Base-by-base conservation (phyloP, 495 filamentous ascomycete species). In the Lophiotrema nucula region DNA sequence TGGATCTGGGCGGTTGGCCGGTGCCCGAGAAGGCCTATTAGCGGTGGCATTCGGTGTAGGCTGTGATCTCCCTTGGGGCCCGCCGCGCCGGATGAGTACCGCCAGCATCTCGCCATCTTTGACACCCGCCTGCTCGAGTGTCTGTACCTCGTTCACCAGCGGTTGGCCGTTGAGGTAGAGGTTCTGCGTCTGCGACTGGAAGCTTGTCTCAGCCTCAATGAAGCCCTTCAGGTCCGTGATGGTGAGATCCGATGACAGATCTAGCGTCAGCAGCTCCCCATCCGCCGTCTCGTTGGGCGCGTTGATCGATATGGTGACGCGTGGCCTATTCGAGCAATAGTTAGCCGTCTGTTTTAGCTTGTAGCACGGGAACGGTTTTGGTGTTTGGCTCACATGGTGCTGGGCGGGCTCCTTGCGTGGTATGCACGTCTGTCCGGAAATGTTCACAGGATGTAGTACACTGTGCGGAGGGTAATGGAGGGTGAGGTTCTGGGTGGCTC, bases 81-180 rank as follows among this genome's bases (percentile, higher is more conserved):
- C 65, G 59, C 57, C 54, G 47, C 26, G 41, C 51, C 62, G 66
- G 52, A 92, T 84, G 69, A 92, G 87, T 47, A 96, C 79, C 12
- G 87, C 89, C 33, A 98, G 77, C 90, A 98, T 92, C 59, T 97
- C 95, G 47, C 90, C 90, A 72, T 96, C 89, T 24, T 76, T 82
- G 62, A 98, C 88, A 10, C 86, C 80, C n/a, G 89, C 82, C 60
- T 93, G 81, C 51, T 87, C 79, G 45, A 98, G 79, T 4, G 90
- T 95, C 70, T 88, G 87, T 23, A 79, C 70, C 60, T 92, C 85
- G 70, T 90, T 85, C 42, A 72, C 76, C 46, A 98, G 83, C 21
- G 93, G 82, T 41, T 83, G 82, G 54, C 91, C 92, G 68, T 97
- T 96, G 75, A 92, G 90, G 71, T 91, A 93, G 66, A 97, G 81